These are phyloP conservation scores for Monascus purpureus DNA, from an alignment of 495 filamentous ascomycete genomes.

Conservation along the genomic window DNA sequence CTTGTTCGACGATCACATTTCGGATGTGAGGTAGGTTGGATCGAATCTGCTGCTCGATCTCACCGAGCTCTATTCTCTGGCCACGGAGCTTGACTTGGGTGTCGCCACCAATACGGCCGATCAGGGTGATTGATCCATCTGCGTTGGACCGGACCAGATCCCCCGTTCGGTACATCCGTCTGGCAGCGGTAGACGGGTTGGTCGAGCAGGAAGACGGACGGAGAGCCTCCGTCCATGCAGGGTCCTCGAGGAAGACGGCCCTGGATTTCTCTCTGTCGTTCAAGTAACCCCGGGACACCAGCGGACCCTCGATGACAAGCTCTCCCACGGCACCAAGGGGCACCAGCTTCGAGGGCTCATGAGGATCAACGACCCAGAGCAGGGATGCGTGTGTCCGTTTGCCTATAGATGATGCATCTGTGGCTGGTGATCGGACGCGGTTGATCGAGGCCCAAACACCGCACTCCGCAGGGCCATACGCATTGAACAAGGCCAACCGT, in stretches of 20 bases:
- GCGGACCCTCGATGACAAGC: constrained; percentile 27
- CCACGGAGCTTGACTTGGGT: constrained; percentile 35
- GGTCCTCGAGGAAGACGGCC: constrained; percentile 16
- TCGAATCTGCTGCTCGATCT: constrained; percentile 18
- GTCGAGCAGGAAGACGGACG: too few species aligned
- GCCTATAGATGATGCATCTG: constrained; percentile 18
- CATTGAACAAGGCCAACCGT: constrained; percentile 6
- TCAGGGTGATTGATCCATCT: constrained; percentile 22
- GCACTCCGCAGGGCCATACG: constrained; percentile 15
- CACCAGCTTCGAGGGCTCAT: constrained; percentile 13
- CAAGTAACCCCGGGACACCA: constrained; percentile 29
- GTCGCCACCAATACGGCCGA: constrained; percentile 35
- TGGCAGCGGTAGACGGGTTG: too few species aligned
- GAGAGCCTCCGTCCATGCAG: constrained; percentile 3
- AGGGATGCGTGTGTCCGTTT: constrained; percentile 12
- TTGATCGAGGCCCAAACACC: background rate
- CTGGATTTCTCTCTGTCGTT: constrained; percentile 20
- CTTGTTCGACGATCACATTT: background rate
- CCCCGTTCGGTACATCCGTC: constrained; percentile 37
- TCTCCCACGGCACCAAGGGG: constrained; percentile 29
- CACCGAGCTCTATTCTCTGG: constrained; percentile 33
- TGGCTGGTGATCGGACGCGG: background rate
- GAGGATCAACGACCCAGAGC: constrained; percentile 33
- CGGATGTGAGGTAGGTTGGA: background rate
- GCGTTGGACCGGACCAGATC: constrained; percentile 30